These are phyloP conservation scores for Penicillium freii DNA, from an alignment of 2,329 filamentous ascomycete species.

Conservation along the genomic window DNA sequence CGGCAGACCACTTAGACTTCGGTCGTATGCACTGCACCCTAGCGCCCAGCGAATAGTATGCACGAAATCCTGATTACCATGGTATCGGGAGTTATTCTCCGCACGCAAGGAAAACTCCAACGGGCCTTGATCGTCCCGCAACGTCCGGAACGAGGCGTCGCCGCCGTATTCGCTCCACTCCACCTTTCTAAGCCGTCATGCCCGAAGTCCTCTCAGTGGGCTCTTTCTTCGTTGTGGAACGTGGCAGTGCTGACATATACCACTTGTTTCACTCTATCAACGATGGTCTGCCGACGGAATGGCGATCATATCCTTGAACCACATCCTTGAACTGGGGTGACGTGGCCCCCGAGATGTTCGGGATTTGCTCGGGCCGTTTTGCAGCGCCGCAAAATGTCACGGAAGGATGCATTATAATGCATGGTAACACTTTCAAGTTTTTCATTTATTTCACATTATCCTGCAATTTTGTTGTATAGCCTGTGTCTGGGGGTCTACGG, in stretches of 20 bases:
- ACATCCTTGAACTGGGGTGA: neutral
- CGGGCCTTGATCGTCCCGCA: neutral
- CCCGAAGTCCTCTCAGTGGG: neutral
- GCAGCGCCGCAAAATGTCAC: neutral
- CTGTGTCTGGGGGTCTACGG: neutral
- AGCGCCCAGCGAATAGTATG: conserved; percentile 7
- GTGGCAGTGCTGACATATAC: conserved; percentile 5
- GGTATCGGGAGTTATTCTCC: neutral
- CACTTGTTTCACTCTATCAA: conserved; percentile 10
- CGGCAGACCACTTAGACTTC: conserved; percentile 15
- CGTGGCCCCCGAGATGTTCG: neutral
- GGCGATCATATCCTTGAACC: neutral
- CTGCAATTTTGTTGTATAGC: neutral
- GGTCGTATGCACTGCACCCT: conserved; percentile 1
- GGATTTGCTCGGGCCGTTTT: neutral
- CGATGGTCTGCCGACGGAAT: neutral
- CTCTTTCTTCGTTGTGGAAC: neutral
- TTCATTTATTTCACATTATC: neutral
- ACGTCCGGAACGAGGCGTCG: neutral
- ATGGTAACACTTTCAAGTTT: neutral
- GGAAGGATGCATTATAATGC: neutral
- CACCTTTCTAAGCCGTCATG: neutral
- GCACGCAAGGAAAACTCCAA: neutral
- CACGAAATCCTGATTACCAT: conserved; percentile 1
- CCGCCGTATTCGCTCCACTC: neutral